Evolutionary conservation across 768 basidiomycete genomes (phyloP).

Genomic region (Amanita thiersii): DNA sequence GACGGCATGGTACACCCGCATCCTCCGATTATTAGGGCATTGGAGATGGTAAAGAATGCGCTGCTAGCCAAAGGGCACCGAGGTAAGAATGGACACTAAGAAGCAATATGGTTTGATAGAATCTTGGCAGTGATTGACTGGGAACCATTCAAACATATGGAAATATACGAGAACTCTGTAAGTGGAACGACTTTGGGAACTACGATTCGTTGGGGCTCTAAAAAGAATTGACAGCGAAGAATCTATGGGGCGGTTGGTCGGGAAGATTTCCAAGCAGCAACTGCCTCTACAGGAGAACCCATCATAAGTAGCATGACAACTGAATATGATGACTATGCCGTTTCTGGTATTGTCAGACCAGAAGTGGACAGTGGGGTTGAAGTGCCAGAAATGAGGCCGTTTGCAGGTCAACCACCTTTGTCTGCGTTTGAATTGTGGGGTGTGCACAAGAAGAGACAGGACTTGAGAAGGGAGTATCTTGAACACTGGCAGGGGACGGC

Average conservation of each 20-base stretch:
- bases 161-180: conserved; percentile 35
- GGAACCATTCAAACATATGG: conserved; percentile 45
- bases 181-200: conserved; percentile 11
- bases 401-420: conserved; percentile 14
- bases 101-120: neutral
- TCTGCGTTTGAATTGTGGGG: conserved; percentile 66
- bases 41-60: conserved; percentile 48
- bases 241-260: conserved; percentile 40
- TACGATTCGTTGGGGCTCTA: conserved; percentile 1
- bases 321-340: conserved; percentile 14
- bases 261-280: conserved; percentile 35
- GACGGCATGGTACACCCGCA: conserved; percentile 5
- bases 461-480: conserved; percentile 48
- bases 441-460: conserved; percentile 41
- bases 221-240: conserved; percentile 16
- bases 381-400: conserved; percentile 17
- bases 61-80: conserved; percentile 55
- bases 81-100: conserved; percentile 26
- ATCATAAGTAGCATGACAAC: conserved; percentile 39
- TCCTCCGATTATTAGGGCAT: conserved; percentile 55
- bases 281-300: conserved; percentile 44
- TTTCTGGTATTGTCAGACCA: neutral
- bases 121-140: conserved; percentile 55
- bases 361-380: neutral
- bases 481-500: conserved; percentile 54